Base-by-base conservation (phyloP, 2,329 filamentous ascomycete species). In the Colletotrichum sp. region DNA sequence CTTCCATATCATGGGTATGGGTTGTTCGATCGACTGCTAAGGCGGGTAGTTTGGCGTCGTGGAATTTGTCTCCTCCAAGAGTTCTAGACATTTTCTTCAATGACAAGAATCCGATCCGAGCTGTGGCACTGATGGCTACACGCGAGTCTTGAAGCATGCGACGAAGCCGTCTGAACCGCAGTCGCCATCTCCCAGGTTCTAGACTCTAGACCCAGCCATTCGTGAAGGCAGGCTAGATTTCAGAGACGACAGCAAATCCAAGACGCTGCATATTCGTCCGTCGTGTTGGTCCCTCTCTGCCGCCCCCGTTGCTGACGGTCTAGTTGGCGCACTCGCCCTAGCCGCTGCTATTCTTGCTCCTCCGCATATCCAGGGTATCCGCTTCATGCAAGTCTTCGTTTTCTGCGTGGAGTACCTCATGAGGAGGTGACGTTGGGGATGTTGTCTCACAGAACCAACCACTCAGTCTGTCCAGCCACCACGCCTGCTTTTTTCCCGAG, bases 381-480 rank as follows among this genome's bases (percentile, higher is more conserved):
- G 44, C 64, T 52, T 49, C 34, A 55, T 44, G 72, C 62, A 67
- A 49, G 28, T 66, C 15, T 39, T 52, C 12, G 21, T 66, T 16
- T 30, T 36, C 15, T 30, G 49, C 59, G 68, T 36, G 52, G 24
- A 13, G 4, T 62, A 32, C 6, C 34, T 62, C 2, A 39, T 39
- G 36, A 18, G 5, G 59, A 28, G 30, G 13, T 6, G 32, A 7
- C 9, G 18, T 49, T 49, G 62, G 44, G 49, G 30, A 69, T 16
- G 39, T 49, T 64, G 73, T 76, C 39, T 69, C 57, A 64, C 44
- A 71, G 16, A 59, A 44, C 64, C 73, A 76, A 65, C 64, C 57
- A 55, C 63, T 49, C 39, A n/a, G 18, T n/a, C 39, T 49, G 39
- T 4, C 39, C 39, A 49, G 39, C 2, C 39, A 49, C 39, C 39